Percentiles rank a stretch among this genome's conserved stretches.
These are phyloP conservation scores for Pittosporum tobira DNA, from an alignment of 129 eudicot genomes.

Conservation along the genomic window DNA sequence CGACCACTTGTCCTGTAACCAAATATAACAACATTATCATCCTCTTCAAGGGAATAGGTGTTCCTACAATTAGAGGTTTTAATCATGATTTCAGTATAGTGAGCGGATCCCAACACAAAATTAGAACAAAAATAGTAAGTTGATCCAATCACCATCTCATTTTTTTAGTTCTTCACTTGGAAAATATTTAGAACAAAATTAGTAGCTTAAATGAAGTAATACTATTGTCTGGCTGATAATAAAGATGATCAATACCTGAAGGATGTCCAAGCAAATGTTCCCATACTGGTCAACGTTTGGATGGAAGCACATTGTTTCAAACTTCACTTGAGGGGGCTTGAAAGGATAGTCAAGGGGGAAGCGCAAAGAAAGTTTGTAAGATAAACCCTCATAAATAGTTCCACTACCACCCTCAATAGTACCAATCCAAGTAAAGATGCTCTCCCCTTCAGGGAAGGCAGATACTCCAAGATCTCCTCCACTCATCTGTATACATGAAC, in stretches of 20 bases:
- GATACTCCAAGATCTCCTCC: constrained; percentile 72
- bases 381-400: constrained; percentile 68
- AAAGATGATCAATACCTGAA: constrained; percentile 47
- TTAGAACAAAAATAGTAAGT: background rate
- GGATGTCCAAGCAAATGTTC: constrained; percentile 72
- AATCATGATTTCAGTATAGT: background rate
- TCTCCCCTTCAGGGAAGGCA: constrained; percentile 87
- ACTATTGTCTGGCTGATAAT: background rate
- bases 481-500: constrained; percentile 41
- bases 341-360: constrained; percentile 77
- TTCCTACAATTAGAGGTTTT: background rate
- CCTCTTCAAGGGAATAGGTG: background rate
- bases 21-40: background rate
- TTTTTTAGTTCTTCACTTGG: no score
- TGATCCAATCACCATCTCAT: background rate
- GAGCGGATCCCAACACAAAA: background rate
- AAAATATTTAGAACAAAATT: no score
- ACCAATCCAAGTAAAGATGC: constrained; percentile 74
- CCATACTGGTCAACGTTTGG: constrained; percentile 81
- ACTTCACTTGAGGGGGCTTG: constrained; percentile 85
- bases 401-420: constrained; percentile 88
- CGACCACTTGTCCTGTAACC: constrained; percentile 82
- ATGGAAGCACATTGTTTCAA: constrained; percentile 82
- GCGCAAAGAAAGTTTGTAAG: constrained; percentile 63
- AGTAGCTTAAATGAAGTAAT: background rate